Evolutionary conservation across 2,329 filamentous ascomycete species (phyloP).

Genomic region (Helicocarpus griseus): DNA sequence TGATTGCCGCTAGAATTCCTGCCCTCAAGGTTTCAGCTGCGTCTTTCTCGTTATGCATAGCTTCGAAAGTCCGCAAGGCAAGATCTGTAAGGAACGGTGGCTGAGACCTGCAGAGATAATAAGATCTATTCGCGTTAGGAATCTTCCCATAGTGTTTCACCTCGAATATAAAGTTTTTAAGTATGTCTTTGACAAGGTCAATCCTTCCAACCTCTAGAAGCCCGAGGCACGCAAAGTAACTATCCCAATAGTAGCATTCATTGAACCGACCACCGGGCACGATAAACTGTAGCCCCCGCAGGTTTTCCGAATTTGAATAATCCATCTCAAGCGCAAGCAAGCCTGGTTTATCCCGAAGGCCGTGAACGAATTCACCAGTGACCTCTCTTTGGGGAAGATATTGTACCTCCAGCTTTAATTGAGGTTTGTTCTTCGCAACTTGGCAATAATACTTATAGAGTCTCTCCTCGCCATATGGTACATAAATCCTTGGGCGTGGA

Average conservation of each 20-base stretch:
- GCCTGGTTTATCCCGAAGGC: conserved; percentile 73
- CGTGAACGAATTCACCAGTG: conserved; percentile 61
- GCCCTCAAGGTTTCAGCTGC: conserved; percentile 62
- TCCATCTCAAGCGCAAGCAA: conserved; percentile 75
- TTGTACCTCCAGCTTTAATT: conserved; percentile 69
- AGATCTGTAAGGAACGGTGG: conserved; percentile 86
- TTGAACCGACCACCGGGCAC: conserved; percentile 86
- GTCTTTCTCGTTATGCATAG: conserved; percentile 66
- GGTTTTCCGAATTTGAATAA: conserved; percentile 36
- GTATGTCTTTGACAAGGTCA: conserved; percentile 74
- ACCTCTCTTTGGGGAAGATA: conserved; percentile 58
- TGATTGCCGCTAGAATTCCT: conserved; percentile 72
- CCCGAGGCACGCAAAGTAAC: conserved; percentile 82
- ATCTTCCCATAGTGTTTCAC: conserved; percentile 89
- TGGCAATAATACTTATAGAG: conserved; percentile 72
- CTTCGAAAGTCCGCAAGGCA: conserved; percentile 73
- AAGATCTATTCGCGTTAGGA: conserved; percentile 77
- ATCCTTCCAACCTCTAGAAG: conserved; percentile 67
- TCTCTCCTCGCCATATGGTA: conserved; percentile 66
- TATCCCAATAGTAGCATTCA: conserved; percentile 86
- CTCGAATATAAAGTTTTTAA: conserved; percentile 81
- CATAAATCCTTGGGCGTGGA: conserved; percentile 73
- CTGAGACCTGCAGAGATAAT: conserved; percentile 77
- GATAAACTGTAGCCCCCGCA: conserved; percentile 70
- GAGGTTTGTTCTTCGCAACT: conserved; percentile 61